Conservation (phyloP, 805 yeast genomes). For the Wickerhamomyces queroliae region DNA sequence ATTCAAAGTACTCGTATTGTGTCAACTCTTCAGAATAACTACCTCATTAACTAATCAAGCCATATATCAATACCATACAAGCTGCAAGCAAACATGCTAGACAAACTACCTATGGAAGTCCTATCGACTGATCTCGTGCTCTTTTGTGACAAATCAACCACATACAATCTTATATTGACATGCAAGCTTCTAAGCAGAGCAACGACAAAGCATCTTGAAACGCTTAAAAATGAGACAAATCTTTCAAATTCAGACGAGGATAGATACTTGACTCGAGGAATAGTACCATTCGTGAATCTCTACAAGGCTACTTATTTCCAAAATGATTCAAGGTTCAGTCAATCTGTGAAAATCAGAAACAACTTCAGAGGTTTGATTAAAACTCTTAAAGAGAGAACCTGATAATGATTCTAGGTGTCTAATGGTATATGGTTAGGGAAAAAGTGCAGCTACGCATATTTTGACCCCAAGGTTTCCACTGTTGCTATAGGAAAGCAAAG, state of each 20-base stretch:
- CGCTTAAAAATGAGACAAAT: conserved; percentile 6
- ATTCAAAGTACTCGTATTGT: no score
- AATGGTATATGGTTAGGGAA: conserved; percentile 24
- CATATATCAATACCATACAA: no score
- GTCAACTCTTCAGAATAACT: no score
- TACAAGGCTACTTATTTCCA: not conserved
- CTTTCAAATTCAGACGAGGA: conserved; percentile 12
- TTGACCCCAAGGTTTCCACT: no score
- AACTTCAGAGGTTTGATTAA: not conserved
- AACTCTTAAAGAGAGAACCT: not conserved
- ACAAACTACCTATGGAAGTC: conserved; percentile 18
- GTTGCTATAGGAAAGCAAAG: no score
- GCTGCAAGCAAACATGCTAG: conserved; percentile 16
- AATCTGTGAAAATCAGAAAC: not conserved
- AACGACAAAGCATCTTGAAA: conserved; percentile 9
- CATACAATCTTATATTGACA: conserved; percentile 15
- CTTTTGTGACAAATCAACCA: conserved; percentile 12
- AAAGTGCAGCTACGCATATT: not conserved
- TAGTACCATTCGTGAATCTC: not conserved
- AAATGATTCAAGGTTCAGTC: not conserved
- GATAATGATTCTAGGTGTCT: no score
- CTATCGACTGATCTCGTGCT: conserved; percentile 13
- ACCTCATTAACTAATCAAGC: no score
- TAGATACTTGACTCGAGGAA: not conserved
- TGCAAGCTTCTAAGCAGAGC: conserved; percentile 15